Evolutionary conservation across 148 eudicot species (phyloP).

Genomic region (Camellia granthamiana): DNA sequence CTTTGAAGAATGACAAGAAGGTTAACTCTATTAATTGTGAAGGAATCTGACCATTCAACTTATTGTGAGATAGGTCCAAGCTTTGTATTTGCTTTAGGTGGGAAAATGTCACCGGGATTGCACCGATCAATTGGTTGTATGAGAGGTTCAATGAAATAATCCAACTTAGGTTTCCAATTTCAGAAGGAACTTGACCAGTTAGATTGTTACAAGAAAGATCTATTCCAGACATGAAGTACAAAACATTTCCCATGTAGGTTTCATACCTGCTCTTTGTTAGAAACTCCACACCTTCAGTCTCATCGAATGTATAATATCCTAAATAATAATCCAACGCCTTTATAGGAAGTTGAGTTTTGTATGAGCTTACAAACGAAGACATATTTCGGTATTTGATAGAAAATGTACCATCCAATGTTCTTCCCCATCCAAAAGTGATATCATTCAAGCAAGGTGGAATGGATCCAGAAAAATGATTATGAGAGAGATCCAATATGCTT

Average conservation of each 20-base stretch:
- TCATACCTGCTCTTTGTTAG: slow-evolving; percentile 22
- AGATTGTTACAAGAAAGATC: slow-evolving; percentile 20
- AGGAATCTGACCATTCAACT: not conserved
- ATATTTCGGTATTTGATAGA: too few relatives aligned
- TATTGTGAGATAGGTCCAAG: not conserved
- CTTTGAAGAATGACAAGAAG: not conserved
- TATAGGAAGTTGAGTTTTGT: too few relatives aligned
- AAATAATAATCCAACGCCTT: too few relatives aligned
- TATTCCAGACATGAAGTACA: slow-evolving; percentile 27
- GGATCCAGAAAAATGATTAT: slow-evolving; percentile 12
- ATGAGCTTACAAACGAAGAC: too few relatives aligned
- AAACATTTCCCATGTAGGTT: slow-evolving; percentile 15
- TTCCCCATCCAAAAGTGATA: not conserved
- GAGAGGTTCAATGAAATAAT: not conserved
- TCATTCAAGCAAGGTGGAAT: slow-evolving; percentile 6
- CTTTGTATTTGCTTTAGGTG: not conserved
- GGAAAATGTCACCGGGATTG: not conserved
- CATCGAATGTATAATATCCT: too few relatives aligned
- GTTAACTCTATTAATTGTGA: not conserved
- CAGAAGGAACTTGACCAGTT: not conserved
- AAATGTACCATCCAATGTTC: too few relatives aligned
- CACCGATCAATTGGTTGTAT: not conserved
- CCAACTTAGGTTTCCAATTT: slow-evolving; percentile 17
- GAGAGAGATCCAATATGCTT: slow-evolving; percentile 21
- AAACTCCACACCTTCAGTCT: not conserved